Evolutionary conservation across 2,329 filamentous ascomycete genomes (phyloP).

Genomic region (Lachnellula suecica): DNA sequence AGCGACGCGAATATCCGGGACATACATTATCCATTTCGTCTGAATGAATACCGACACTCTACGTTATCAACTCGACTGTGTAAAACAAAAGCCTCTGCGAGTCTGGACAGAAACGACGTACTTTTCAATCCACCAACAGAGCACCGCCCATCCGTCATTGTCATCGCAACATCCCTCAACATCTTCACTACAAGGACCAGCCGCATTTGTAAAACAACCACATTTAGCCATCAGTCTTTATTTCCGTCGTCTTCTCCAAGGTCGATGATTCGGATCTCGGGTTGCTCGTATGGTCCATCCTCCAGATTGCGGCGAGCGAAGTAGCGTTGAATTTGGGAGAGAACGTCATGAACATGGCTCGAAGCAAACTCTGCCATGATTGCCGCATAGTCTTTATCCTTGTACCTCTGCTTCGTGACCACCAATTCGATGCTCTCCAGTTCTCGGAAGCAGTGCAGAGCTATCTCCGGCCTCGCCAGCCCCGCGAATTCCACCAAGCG

Average conservation of each 20-base stretch:
- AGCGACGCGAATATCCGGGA: not conserved
- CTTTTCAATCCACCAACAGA: no score
- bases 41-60: not conserved
- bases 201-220: no score
- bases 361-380: not conserved
- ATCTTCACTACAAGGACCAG: no score
- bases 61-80: not conserved
- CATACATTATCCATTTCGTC: not conserved
- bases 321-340: no score
- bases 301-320: not conserved
- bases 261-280: not conserved
- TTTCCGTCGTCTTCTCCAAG: not conserved
- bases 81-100: no score
- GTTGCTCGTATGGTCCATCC: not conserved
- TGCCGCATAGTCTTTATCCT: fast-evolving
- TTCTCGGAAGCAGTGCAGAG: not conserved
- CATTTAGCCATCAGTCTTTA: no score
- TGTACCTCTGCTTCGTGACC: not conserved
- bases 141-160: no score
- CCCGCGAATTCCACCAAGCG: not conserved
- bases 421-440: not conserved
- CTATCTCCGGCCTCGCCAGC: not conserved
- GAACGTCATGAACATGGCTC: not conserved
- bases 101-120: no score
- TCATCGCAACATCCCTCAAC: no score